A percentile compares a stretch with the other conserved stretches of the same genome.
Evolutionary conservation across 176 grass and related monocot genomes (phyloP).

Genomic region (Musa troglodytarum): DNA sequence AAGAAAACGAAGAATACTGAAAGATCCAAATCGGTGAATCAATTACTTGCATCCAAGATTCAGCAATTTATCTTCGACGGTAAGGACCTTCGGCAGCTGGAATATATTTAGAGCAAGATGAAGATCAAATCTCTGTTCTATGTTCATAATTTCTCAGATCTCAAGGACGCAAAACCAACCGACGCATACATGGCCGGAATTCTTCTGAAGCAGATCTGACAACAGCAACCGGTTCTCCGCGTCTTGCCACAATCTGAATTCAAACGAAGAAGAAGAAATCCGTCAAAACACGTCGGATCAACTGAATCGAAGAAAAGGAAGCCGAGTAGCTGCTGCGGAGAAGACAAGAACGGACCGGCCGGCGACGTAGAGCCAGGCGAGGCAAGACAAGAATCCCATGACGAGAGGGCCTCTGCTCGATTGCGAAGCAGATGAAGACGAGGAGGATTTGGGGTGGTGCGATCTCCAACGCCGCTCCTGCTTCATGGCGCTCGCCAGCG

Average conservation of each 20-base stretch:
- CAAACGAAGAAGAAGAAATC: neutral
- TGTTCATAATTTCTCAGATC: neutral
- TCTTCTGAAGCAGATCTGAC: slow-evolving; percentile 74
- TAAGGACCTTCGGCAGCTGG: slow-evolving; percentile 71
- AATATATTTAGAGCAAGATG: neutral
- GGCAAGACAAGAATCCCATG: slow-evolving; percentile 92
- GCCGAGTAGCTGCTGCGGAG: neutral
- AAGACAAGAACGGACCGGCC: slow-evolving; percentile 34
- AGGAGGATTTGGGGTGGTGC: slow-evolving; percentile 7
- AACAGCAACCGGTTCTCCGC: slow-evolving; percentile 73
- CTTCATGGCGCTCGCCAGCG: slow-evolving; percentile 68
- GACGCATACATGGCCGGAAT: slow-evolving; percentile 60
- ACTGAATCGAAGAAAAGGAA: neutral
- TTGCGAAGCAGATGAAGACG: slow-evolving; percentile 2
- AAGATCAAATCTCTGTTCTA: neutral
- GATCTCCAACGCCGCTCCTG: slow-evolving; percentile 51
- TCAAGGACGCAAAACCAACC: neutral
- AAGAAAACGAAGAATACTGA: neutral
- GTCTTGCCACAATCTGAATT: slow-evolving; percentile 86
- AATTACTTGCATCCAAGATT: slow-evolving; percentile 82
- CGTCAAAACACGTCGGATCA: neutral
- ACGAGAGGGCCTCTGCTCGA: slow-evolving; percentile 49
- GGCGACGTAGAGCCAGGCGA: slow-evolving; percentile 95
- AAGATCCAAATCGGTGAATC: neutral
- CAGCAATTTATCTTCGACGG: slow-evolving; percentile 87